Percentiles rank a stretch among this genome's conserved stretches.
Conservation (phyloP, 1,139 yeast species). For the Lodderomyces metapsilosis region DNA sequence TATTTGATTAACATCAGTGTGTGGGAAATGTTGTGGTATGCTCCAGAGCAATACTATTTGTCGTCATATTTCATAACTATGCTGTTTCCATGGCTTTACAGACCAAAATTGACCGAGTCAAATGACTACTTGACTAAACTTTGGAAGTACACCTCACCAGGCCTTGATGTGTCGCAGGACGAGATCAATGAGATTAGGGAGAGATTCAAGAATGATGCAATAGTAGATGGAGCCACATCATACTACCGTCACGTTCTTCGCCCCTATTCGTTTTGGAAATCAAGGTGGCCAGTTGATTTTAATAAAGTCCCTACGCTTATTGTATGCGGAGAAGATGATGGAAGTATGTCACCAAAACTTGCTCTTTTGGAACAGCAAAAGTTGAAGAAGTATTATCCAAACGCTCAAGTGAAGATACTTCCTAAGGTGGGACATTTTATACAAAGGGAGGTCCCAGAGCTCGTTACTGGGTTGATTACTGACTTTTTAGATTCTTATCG, state of each 20-base stretch:
- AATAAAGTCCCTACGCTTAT: slow-evolving; percentile 39
- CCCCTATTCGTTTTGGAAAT: slow-evolving; percentile 21
- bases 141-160: slow-evolving; percentile 46
- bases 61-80: slow-evolving; percentile 42
- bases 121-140: slow-evolving; percentile 31
- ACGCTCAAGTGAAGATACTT: slow-evolving; percentile 30
- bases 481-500: slow-evolving; percentile 26
- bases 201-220: slow-evolving; percentile 25
- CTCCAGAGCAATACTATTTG: slow-evolving; percentile 36
- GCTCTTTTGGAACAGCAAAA: slow-evolving; percentile 26
- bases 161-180: slow-evolving; percentile 29
- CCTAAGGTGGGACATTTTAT: slow-evolving; percentile 40
- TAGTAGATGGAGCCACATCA: slow-evolving; percentile 39
- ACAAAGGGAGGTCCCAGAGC: slow-evolving; percentile 39
- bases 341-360: slow-evolving; percentile 36
- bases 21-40: slow-evolving; percentile 29
- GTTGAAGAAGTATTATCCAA: slow-evolving; percentile 18
- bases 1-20: slow-evolving; percentile 27
- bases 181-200: slow-evolving; percentile 31
- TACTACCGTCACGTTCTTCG: slow-evolving; percentile 38
- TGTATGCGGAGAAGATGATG: slow-evolving; percentile 38
- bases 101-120: slow-evolving; percentile 18
- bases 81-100: slow-evolving; percentile 32
- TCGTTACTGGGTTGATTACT: slow-evolving; percentile 25
- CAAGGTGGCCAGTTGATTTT: slow-evolving; percentile 34